Base-by-base conservation (phyloP, 2,329 filamentous ascomycete genomes). In the Pseudogymnoascus pannorum region DNA sequence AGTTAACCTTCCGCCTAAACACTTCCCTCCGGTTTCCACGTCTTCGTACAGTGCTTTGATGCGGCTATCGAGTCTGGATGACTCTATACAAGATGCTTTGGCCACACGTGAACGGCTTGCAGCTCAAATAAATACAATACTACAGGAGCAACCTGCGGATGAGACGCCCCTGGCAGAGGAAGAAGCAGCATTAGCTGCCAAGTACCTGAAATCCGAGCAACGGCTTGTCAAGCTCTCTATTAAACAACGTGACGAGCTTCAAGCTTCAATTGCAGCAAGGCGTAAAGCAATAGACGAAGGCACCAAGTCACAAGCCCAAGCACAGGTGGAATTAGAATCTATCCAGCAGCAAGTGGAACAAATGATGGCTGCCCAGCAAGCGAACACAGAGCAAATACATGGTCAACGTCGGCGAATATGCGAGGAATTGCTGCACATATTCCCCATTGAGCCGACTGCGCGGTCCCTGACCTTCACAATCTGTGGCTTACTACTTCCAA, bases 321-420 rank as follows among this genome's bases (percentile, higher is more conserved):
- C 84, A 0, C 79, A 82, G 3, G 76, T 77, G 5, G 84, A 90
- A 66, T 82, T 94, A 5, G 75, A 78, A 11, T 80, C 85, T 65
- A 87, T 84, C 6, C 76, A 78, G 57, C 76, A 82, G 33, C 84
- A 86, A 66, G 76, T 93, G 31, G 71, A 76, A 0, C 75, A 81
- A 0, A 85, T 84, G 11, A 78, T 79, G 35, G 74, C 77, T 4
- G 76, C 87, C 1, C 74, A 88, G 0, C 77, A 78, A 3, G 74
- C 80, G 57, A 86, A 83, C 0, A 79, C 79, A 42, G 85, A 87
- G 58, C 83, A 86, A 18, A 88, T 91, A n/a, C 85, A 82, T 62
- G 91, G 89, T n/a, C 94, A 97, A 73, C 84, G 92, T 20, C 85
- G 92, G 12, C 87, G 94, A 35, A 90, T 97, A 61, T 92, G 91